Conservation (phyloP, 148 eudicot species). For the Rhododendron williamsianum region DNA sequence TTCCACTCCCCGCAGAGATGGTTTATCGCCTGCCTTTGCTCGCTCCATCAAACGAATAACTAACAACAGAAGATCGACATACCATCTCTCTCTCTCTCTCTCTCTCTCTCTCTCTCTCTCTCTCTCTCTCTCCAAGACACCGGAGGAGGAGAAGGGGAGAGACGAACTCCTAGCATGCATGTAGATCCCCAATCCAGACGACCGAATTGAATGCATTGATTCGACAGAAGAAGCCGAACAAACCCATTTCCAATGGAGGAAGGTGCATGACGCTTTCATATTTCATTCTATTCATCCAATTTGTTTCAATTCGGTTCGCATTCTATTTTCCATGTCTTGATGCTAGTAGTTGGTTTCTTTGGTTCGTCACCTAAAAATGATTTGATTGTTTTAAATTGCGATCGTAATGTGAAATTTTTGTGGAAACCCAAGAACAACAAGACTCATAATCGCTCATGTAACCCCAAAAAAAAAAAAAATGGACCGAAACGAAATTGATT, state of each 20-base stretch:
- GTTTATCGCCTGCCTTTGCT: not conserved
- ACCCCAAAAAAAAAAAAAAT: not conserved
- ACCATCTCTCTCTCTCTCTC: not conserved
- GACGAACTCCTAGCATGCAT: not conserved
- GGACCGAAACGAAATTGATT: not conserved
- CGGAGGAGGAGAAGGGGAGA: conserved; percentile 1
- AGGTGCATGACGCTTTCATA: conserved; percentile 16
- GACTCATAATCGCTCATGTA: conserved; percentile 13
- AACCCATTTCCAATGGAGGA: conserved; percentile 13
- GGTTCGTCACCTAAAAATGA: not conserved
- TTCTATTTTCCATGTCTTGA: not conserved
- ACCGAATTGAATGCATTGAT: not conserved
- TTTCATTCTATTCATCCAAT: not conserved
- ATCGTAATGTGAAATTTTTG: conserved; percentile 7
- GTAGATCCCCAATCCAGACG: not conserved
- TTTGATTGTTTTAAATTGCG: not conserved
- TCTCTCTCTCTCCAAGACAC: not conserved
- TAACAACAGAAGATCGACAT: not conserved
- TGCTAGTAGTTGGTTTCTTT: not conserved
- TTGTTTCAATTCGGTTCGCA: not conserved
- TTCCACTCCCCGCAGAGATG: too few relatives aligned
- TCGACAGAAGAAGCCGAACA: not conserved
- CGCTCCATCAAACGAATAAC: conserved; percentile 6
- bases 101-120: not conserved
- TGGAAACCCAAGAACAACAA: conserved; percentile 21